A percentile compares a stretch with the other conserved stretches of the same genome.
phyloP scores from a whole-genome alignment of 495 filamentous ascomycete genomes.

The Podospora didyma region DNA sequence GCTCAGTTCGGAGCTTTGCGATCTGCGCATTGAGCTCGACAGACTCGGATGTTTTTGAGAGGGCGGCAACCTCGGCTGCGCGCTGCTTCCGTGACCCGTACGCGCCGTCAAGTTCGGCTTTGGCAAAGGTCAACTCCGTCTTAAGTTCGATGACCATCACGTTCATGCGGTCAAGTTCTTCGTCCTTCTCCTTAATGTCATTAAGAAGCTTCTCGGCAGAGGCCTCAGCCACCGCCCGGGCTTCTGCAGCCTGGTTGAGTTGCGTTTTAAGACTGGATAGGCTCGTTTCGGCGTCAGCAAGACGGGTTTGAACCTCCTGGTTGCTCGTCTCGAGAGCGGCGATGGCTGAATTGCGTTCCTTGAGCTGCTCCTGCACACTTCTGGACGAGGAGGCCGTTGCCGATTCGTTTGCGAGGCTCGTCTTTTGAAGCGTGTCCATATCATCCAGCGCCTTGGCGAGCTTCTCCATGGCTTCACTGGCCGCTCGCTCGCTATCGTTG shows the following conservation, averaged over 20 bases:
- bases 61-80: slow-evolving; percentile 68
- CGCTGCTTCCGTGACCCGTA: slow-evolving; percentile 77
- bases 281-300: slow-evolving; percentile 22
- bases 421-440: slow-evolving; percentile 42
- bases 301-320: slow-evolving; percentile 34
- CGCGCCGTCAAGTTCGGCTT: slow-evolving; percentile 91
- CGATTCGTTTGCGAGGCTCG: slow-evolving; percentile 26
- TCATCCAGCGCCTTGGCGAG: slow-evolving; percentile 51
- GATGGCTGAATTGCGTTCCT: slow-evolving; percentile 44
- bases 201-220: slow-evolving; percentile 26
- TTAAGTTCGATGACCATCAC: slow-evolving; percentile 79
- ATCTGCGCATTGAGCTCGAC: slow-evolving; percentile 59
- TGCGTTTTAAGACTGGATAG: slow-evolving; percentile 12
- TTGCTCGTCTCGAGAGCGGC: slow-evolving; percentile 45
- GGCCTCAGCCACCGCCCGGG: slow-evolving; percentile 23
- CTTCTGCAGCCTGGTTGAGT: slow-evolving; percentile 11
- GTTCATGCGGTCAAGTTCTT: slow-evolving; percentile 71
- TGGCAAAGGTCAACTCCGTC: slow-evolving; percentile 86
- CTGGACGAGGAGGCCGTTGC: slow-evolving; percentile 36
- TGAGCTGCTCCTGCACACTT: slow-evolving; percentile 47
- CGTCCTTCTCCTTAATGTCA: slow-evolving; percentile 48
- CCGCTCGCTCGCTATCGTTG: slow-evolving; percentile 44
- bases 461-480: slow-evolving; percentile 39
- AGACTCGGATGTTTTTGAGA: slow-evolving; percentile 63
- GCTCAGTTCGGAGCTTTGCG: slow-evolving; percentile 69